phyloP scores from a whole-genome alignment of 139 green algal genomes.

The Choricystis sp. region DNA sequence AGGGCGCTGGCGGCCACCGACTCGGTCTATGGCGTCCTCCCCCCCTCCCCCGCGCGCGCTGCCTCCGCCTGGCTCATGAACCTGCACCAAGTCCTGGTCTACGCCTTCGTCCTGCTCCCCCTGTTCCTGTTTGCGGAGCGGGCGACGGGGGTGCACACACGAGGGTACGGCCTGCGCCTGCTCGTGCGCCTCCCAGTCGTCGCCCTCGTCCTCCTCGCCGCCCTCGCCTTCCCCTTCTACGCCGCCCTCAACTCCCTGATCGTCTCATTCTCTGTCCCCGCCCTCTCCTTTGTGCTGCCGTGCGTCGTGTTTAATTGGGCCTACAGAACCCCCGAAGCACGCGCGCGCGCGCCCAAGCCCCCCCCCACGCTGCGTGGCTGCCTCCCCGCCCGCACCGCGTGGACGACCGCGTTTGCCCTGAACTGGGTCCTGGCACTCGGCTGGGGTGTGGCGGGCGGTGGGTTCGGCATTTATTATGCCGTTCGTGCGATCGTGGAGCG shows the following conservation, averaged over 20 bases:
- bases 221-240: neutral
- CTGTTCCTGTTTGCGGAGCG: neutral
- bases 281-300: neutral
- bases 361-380: neutral
- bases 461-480: neutral
- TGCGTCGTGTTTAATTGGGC: neutral
- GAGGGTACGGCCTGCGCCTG: neutral
- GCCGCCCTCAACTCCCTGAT: neutral
- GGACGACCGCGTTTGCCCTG: neutral
- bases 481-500: neutral
- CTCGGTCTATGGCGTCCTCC: neutral
- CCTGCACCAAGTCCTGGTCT: neutral
- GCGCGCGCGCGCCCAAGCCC: too few species aligned
- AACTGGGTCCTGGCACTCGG: neutral
- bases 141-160: neutral
- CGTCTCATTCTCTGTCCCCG: neutral
- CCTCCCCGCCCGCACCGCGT: neutral
- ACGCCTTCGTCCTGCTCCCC: neutral
- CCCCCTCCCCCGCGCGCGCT: neutral
- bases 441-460: too few species aligned
- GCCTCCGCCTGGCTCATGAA: neutral
- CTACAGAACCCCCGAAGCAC: neutral
- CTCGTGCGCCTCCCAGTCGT: neutral
- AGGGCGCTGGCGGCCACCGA: neutral
- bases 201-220: neutral